Percentiles rank a stretch among this genome's conserved stretches.
Conservation (phyloP, 768 basidiomycete species). For the Coprinopsis cinerea region DNA sequence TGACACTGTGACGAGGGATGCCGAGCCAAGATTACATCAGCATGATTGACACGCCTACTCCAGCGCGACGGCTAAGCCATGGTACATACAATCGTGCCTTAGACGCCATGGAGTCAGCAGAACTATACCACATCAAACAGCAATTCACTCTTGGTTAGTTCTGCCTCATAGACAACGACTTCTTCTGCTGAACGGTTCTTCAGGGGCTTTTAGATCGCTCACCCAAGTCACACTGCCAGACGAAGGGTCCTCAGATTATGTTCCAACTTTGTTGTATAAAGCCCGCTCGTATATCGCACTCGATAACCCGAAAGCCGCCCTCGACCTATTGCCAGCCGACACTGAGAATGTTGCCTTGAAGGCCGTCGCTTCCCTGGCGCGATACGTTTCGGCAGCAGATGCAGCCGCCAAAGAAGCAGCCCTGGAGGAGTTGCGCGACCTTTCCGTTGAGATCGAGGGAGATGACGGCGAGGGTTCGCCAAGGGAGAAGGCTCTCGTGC, state of each 20-base stretch:
- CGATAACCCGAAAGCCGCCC: conserved; percentile 48
- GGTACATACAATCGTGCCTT: too few relatives aligned
- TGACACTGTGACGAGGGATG: too few relatives aligned
- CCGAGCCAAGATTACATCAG: too few relatives aligned
- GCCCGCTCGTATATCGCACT: conserved; percentile 75
- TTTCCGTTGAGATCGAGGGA: conserved; percentile 81
- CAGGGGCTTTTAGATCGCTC: conserved; percentile 68
- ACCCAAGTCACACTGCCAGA: conserved; percentile 51
- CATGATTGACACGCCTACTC: too few relatives aligned
- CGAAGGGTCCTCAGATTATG: conserved; percentile 56
- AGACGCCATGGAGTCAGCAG: conserved; percentile 29
- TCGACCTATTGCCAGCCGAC: conserved; percentile 49
- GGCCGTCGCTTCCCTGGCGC: conserved; percentile 70
- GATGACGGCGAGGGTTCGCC: conserved; percentile 65
- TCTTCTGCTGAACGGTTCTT: neutral
- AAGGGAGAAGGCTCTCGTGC: conserved; percentile 66
- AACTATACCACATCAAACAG: conserved; percentile 33
- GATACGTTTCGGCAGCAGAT: conserved; percentile 46
- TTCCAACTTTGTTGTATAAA: conserved; percentile 65
- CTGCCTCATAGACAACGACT: neutral
- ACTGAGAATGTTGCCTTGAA: conserved; percentile 63
- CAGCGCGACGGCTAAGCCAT: too few relatives aligned
- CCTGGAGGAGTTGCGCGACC: conserved; percentile 79
- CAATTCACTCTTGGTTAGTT: conserved; percentile 66
- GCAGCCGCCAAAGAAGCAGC: conserved; percentile 45